phyloP scores from a whole-genome alignment of 2,329 filamentous ascomycete genomes.

The Colletotrichum lupini region DNA sequence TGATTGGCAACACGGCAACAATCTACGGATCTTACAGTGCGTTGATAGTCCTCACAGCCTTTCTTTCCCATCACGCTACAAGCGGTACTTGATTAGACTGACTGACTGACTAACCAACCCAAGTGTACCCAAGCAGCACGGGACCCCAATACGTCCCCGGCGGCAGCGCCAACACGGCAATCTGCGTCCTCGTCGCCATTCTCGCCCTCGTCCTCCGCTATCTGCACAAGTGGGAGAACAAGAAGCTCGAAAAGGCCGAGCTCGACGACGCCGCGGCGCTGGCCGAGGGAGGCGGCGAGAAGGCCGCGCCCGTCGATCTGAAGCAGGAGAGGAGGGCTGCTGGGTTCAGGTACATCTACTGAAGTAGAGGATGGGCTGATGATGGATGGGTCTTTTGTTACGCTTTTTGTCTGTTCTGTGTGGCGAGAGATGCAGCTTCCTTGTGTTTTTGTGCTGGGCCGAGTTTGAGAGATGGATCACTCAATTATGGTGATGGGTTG shows the following conservation, averaged over 20 bases:
- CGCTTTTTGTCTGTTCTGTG: too few relatives aligned
- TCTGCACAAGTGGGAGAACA: conserved; percentile 70
- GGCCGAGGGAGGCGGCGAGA: conserved; percentile 27
- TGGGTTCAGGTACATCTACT: conserved; percentile 47
- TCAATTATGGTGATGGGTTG: too few relatives aligned
- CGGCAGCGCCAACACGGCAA: conserved; percentile 69
- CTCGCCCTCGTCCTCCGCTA: conserved; percentile 64
- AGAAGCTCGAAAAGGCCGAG: conserved; percentile 63
- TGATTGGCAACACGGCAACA: conserved; percentile 70
- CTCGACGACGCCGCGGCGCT: conserved; percentile 40
- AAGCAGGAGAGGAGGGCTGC: conserved; percentile 36
- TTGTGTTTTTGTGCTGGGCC: too few relatives aligned
- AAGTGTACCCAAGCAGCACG: conserved; percentile 56
- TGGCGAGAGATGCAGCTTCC: too few relatives aligned
- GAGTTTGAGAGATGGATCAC: too few relatives aligned
- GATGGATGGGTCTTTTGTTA: too few relatives aligned
- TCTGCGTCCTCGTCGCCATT: conserved; percentile 69
- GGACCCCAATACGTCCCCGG: conserved; percentile 60
- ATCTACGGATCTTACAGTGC: conserved; percentile 48
- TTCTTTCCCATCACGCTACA: too few relatives aligned
- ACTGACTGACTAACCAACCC: conserved; percentile 36
- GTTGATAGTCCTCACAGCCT: background rate
- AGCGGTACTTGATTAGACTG: too few relatives aligned
- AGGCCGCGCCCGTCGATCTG: background rate
- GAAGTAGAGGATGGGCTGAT: too few relatives aligned